phyloP scores from a whole-genome alignment of 768 basidiomycete species.

The Albatrellus ellisii region DNA sequence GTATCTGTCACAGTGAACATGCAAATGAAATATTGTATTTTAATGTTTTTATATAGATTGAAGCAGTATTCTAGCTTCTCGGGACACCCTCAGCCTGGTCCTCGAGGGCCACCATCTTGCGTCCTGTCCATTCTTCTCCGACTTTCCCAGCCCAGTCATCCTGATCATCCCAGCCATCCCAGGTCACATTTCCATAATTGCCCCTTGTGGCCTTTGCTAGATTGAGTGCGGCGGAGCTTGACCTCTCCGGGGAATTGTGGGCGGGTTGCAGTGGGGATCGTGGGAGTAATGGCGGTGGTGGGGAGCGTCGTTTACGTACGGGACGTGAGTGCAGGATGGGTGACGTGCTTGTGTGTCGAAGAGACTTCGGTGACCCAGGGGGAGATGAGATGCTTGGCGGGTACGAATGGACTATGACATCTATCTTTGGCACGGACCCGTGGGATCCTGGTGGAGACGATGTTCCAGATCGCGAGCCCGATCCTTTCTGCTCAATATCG shows the following conservation, averaged over 20 bases:
- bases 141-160: constrained; percentile 40
- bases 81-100: constrained; percentile 19
- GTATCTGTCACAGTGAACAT: neutral
- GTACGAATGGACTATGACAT: constrained; percentile 38
- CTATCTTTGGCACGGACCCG: constrained; percentile 14
- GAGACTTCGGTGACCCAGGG: constrained; percentile 26
- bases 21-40: neutral
- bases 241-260: constrained; percentile 5
- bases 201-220: constrained; percentile 3
- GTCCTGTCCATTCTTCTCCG: constrained; percentile 33
- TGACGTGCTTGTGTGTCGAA: constrained; percentile 19
- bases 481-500: constrained; percentile 2
- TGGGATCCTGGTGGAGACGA: constrained; percentile 17
- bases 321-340: constrained; percentile 7
- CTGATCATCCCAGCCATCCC: constrained; percentile 32
- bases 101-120: constrained; percentile 26
- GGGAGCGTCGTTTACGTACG: constrained; percentile 13
- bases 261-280: constrained; percentile 12
- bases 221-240: constrained; percentile 1
- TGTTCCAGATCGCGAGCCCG: constrained; percentile 20
- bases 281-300: constrained; percentile 15
- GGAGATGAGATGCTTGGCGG: constrained; percentile 55
- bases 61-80: constrained; percentile 4
- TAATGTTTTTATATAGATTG: neutral
- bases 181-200: constrained; percentile 20